phyloP scores from a whole-genome alignment of 139 green algal genomes.

The Chlorella sorokiniana region DNA sequence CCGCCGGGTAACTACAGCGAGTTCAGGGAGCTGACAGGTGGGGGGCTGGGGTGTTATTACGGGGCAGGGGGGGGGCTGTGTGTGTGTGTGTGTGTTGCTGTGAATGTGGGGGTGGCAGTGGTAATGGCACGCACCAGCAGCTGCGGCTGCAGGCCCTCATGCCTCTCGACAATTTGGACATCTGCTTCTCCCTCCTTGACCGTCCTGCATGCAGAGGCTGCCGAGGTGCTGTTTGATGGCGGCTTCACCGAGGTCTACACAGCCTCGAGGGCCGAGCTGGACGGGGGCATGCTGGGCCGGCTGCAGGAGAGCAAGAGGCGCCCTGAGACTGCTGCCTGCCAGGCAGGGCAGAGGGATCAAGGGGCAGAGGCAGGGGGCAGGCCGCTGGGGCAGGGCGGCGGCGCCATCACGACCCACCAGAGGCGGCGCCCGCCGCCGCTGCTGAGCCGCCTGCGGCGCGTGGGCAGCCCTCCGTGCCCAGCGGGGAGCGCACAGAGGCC shows the following conservation, averaged over 20 bases:
- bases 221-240: slow-evolving; percentile 30
- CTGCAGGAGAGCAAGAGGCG: not conserved
- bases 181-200: not conserved
- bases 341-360: not conserved
- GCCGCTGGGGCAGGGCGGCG: not conserved
- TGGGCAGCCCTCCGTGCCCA: not conserved
- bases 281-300: not conserved
- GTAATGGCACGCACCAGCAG: too few species aligned
- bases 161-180: too few species aligned
- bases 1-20: not conserved
- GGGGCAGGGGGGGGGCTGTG: not conserved
- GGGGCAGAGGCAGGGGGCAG: not conserved
- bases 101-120: too few species aligned
- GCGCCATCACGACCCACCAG: not conserved
- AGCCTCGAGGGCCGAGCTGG: not conserved
- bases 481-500: not conserved
- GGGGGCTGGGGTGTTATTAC: too few species aligned
- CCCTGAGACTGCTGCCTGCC: not conserved
- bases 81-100: not conserved
- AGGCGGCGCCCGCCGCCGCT: not conserved
- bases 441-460: not conserved
- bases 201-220: slow-evolving; percentile 5
- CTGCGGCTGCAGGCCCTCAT: too few species aligned
- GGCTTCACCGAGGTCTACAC: slow-evolving; percentile 1
- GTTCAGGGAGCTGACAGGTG: slow-evolving; percentile 21